Evolutionary conservation across 164 flowering plant species (phyloP), one percentile per base, ranked within the genome.

Genomic region (Umbilicus rupestris): DNA sequence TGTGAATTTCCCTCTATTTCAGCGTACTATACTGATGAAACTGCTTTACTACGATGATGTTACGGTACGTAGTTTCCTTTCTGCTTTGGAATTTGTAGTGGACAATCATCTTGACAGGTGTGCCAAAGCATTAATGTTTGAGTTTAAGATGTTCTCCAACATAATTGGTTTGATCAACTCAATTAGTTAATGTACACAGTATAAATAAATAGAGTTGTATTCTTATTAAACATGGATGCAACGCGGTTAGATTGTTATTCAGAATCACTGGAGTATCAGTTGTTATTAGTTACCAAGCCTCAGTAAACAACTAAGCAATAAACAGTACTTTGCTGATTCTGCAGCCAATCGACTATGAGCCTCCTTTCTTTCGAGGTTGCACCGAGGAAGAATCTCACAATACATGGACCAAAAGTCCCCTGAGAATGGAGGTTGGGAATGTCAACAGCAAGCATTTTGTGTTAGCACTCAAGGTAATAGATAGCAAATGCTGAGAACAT

Each of bases 1-100:
- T 64, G 39, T 17, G 65, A 1, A 66, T 31, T 67, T 7, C 30
- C 28, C 17, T 63, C 20, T 72, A 20, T 81, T 77, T 75, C 97
- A 94, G 98, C 97, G 93, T 20, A 85, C 89, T 33, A 84, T 94
- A 65, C 59, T 89, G 90, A 91, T 91, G 98, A 91, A 94, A 76
- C 84, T 89, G 29, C 78, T 87, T 17, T 90, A 91, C 71, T 81
- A 89, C 66, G 95, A 90, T 57, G 93, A 91, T 73, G 86, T 86
- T 59, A 94, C 98, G 82, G 97, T 90, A 86, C 63, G 83, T 29
- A 39, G 8, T 33, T 62, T 33, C 14, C 41, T 6, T 31, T 50
- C 39, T 62, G 41, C 22, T 62, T 15, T 60, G n/a, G 6, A 29
- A 30, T 30, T 5, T 29, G 9, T 30, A 17, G n/a, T n/a, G n/a